Percentiles rank a stretch among this genome's conserved stretches.
These are phyloP conservation scores for Acanthochlamys bracteata DNA, from an alignment of 106 monocot species.

Conservation along the genomic window DNA sequence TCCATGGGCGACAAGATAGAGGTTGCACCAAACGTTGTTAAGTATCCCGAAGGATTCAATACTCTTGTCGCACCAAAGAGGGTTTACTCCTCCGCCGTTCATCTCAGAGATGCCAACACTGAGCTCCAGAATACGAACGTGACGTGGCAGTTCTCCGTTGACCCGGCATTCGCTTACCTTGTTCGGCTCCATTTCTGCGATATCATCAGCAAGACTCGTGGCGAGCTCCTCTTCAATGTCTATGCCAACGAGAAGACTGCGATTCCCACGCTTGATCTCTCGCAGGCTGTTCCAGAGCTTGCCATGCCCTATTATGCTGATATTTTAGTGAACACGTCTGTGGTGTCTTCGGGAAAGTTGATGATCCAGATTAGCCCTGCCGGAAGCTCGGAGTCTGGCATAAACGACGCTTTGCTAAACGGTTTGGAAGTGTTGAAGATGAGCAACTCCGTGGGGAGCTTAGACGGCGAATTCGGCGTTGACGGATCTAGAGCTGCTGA, in stretches of 20 bases:
- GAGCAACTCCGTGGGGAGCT: conserved; percentile 36
- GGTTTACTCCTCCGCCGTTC: conserved; percentile 29
- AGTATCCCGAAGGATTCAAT: conserved; percentile 10
- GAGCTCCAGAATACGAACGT: conserved; percentile 23
- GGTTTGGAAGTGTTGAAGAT: conserved; percentile 35
- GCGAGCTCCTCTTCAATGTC: conserved; percentile 39
- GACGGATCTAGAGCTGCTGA: neutral
- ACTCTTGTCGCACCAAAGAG: conserved; percentile 19
- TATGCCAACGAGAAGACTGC: conserved; percentile 23
- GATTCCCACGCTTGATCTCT: conserved; percentile 24
- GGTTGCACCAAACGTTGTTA: conserved; percentile 4
- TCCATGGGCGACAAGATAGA: conserved; percentile 25
- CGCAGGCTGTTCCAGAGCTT: conserved; percentile 10
- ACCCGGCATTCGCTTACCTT: conserved; percentile 25
- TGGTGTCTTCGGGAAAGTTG: conserved; percentile 3
- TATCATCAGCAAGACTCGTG: conserved; percentile 29
- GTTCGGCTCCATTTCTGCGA: conserved; percentile 43
- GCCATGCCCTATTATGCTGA: conserved; percentile 23
- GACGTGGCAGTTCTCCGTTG: conserved; percentile 26
- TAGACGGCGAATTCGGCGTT: conserved; percentile 32
- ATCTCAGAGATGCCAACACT: conserved; percentile 19
- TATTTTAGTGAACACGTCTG: conserved; percentile 22
- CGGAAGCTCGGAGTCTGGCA: conserved; percentile 5
- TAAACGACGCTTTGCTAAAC: conserved; percentile 27
- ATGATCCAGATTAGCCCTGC: conserved; percentile 26